Evolutionary conservation across 176 grass and related monocot genomes (phyloP).

Genomic region (Oryza brachyantha): DNA sequence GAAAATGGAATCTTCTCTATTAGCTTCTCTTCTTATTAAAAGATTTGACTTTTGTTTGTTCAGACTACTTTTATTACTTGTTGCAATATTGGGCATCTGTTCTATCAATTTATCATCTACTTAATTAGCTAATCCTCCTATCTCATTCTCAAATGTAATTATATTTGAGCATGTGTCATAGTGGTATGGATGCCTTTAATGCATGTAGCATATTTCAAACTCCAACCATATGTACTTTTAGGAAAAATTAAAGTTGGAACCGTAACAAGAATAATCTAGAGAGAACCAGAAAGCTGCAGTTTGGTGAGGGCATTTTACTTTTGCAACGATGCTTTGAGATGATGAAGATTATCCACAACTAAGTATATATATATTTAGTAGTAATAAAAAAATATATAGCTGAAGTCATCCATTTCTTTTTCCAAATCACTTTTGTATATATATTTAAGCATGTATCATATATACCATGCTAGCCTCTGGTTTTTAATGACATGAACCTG

Average conservation of each 20-base stretch:
- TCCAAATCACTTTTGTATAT: background rate
- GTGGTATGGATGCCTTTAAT: slow-evolving; percentile 2
- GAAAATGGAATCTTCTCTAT: slow-evolving; percentile 18
- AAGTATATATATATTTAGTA: background rate
- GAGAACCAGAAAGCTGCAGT: background rate
- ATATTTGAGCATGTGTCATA: slow-evolving; percentile 20
- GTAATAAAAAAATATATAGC: background rate
- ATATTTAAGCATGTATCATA: background rate
- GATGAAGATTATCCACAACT: background rate
- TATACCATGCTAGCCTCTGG: background rate
- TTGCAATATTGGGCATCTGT: slow-evolving; percentile 38
- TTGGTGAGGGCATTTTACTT: slow-evolving; percentile 24
- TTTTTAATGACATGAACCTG: slow-evolving; percentile 13
- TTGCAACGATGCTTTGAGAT: background rate
- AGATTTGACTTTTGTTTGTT: slow-evolving; percentile 16
- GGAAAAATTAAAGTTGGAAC: background rate
- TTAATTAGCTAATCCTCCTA: slow-evolving; percentile 1
- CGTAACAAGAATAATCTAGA: slow-evolving; percentile 39
- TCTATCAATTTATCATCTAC: slow-evolving; percentile 26
- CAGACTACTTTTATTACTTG: background rate
- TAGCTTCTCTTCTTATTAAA: slow-evolving; percentile 9
- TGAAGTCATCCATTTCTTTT: slow-evolving; percentile 31
- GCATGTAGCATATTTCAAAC: slow-evolving; percentile 40
- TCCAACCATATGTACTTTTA: slow-evolving; percentile 8
- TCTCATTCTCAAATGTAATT: slow-evolving; percentile 4